Conservation (phyloP, 805 yeast genomes). For the Candida krabiensis region DNA sequence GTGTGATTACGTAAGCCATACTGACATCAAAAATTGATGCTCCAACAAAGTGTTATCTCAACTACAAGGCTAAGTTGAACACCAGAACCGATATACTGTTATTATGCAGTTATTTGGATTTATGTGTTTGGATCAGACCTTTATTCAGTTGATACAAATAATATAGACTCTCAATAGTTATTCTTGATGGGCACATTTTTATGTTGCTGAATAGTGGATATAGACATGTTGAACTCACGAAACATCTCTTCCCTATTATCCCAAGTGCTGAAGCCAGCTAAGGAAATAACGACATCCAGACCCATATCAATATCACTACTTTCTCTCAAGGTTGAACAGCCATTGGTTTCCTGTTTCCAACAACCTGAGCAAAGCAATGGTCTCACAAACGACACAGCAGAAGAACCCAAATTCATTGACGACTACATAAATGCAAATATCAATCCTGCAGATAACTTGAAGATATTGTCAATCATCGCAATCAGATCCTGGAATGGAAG, state of each 20-base stretch:
- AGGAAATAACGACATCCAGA: conserved; percentile 21
- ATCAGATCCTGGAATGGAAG: conserved; percentile 28
- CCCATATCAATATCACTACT: conserved; percentile 34
- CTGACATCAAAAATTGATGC: too few species aligned
- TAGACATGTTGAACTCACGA: conserved; percentile 30
- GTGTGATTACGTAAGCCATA: too few species aligned
- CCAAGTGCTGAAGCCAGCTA: conserved; percentile 28
- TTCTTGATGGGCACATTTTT: too few species aligned
- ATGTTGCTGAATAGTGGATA: too few species aligned
- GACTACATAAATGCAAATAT: conserved; percentile 31
- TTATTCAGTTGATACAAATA: too few species aligned
- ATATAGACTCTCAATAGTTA: too few species aligned
- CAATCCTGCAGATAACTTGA: conserved; percentile 31
- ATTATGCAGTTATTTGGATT: too few species aligned
- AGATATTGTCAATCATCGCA: conserved; percentile 31
- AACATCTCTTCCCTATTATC: conserved; percentile 27
- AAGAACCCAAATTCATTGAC: conserved; percentile 12
- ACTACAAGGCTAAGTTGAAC: too few species aligned
- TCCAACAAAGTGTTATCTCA: too few species aligned
- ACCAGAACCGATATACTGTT: too few species aligned
- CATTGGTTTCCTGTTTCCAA: conserved; percentile 31
- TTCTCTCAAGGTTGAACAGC: conserved; percentile 27
- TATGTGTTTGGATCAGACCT: too few species aligned
- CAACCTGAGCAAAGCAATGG: not conserved
- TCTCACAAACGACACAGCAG: not conserved